Evolutionary conservation across 2,329 filamentous ascomycete genomes (phyloP).

Genomic region (Claviceps africana): DNA sequence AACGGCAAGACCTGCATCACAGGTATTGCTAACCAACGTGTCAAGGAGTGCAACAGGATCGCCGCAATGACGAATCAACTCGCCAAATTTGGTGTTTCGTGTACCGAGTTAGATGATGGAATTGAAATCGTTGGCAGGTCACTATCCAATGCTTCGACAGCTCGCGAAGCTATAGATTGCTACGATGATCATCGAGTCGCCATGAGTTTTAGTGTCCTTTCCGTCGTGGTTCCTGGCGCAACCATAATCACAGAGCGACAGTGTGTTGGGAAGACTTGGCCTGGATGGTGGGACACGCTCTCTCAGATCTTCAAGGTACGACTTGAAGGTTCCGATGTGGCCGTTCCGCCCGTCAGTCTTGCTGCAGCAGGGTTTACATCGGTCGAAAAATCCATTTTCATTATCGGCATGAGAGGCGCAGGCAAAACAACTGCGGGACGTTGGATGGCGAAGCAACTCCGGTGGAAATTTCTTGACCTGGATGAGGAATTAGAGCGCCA

Average conservation of each 20-base stretch:
- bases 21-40: slow-evolving; percentile 92
- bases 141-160: slow-evolving; percentile 33
- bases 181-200: slow-evolving; percentile 97
- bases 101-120: slow-evolving; percentile 84
- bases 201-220: slow-evolving; percentile 93
- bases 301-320: slow-evolving; percentile 62
- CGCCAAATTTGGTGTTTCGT: slow-evolving; percentile 80
- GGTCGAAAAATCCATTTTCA: slow-evolving; percentile 59
- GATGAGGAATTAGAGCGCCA: slow-evolving; percentile 73
- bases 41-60: slow-evolving; percentile 97
- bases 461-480: slow-evolving; percentile 69
- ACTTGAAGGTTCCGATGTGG: slow-evolving; percentile 57
- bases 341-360: slow-evolving; percentile 12
- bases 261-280: slow-evolving; percentile 96
- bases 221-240: slow-evolving; percentile 53
- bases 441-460: slow-evolving; percentile 66
- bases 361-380: slow-evolving; percentile 1
- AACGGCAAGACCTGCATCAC: slow-evolving; percentile 72
- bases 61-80: slow-evolving; percentile 89
- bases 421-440: slow-evolving; percentile 89
- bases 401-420: slow-evolving; percentile 94
- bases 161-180: slow-evolving; percentile 63
- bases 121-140: slow-evolving; percentile 54
- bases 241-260: slow-evolving; percentile 78
- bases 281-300: slow-evolving; percentile 92